Percentiles rank a stretch among this genome's conserved stretches.
phyloP scores from a whole-genome alignment of 31 red algal genomes.

The Bonnemaisonia californica region DNA sequence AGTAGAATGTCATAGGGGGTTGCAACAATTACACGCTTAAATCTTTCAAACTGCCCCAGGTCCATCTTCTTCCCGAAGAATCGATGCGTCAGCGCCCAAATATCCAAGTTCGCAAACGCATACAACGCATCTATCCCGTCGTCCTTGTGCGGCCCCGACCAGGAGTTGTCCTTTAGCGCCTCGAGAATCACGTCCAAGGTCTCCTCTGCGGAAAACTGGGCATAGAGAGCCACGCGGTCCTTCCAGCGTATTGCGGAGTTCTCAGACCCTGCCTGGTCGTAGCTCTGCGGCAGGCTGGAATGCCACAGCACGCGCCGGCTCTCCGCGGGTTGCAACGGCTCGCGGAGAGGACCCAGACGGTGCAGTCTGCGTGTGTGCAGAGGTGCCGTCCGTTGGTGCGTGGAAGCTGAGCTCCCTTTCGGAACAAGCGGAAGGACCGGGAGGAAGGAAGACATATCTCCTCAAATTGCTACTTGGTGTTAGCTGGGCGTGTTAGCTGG shows the following conservation, averaged over 20 bases:
- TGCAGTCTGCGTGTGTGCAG: no score
- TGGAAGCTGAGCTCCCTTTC: no score
- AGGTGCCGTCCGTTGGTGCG: no score
- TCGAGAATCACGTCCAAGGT: slow-evolving; percentile 68
- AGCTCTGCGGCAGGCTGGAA: slow-evolving; percentile 8
- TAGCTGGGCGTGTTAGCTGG: background rate
- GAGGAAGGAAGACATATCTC: no score
- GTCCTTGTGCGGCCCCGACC: slow-evolving; percentile 59
- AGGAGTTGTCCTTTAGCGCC: slow-evolving; percentile 58
- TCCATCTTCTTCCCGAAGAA: slow-evolving; percentile 86
- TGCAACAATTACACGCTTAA: slow-evolving; percentile 72
- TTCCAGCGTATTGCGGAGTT: slow-evolving; percentile 52
- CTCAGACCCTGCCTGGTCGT: background rate
- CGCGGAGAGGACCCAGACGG: no score
- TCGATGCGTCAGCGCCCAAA: slow-evolving; percentile 75
- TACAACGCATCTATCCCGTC: slow-evolving; percentile 95
- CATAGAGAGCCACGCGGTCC: slow-evolving; percentile 86
- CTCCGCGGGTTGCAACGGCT: background rate
- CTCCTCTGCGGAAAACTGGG: slow-evolving; percentile 82
- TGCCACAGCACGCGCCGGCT: slow-evolving; percentile 6
- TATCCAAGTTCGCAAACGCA: slow-evolving; percentile 79
- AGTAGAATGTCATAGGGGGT: slow-evolving; percentile 70
- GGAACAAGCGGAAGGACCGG: no score
- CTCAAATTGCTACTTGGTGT: no score
- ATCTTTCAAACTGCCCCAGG: slow-evolving; percentile 87